Percentiles rank a stretch among this genome's conserved stretches.
These are phyloP conservation scores for Cruciata laevipes DNA, from an alignment of 257 asterid genomes.

Conservation along the genomic window DNA sequence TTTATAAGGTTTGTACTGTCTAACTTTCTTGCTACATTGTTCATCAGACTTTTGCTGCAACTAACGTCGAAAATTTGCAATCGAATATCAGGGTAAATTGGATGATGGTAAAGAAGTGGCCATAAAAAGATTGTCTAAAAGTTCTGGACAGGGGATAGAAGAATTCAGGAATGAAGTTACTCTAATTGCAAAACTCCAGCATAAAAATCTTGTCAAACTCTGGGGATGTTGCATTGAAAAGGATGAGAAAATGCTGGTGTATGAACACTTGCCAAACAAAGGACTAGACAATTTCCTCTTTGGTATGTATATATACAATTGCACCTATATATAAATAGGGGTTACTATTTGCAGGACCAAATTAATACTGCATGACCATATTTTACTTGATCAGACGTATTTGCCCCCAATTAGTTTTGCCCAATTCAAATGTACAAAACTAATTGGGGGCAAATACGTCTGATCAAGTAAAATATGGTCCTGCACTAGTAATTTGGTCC, in stretches of 20 bases:
- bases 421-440: too few relatives aligned
- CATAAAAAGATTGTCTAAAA: constrained; percentile 24
- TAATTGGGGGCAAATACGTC: too few relatives aligned
- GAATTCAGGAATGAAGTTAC: constrained; percentile 33
- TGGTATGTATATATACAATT: too few relatives aligned
- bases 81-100: constrained; percentile 20
- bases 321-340: too few relatives aligned
- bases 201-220: constrained; percentile 31
- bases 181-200: constrained; percentile 28
- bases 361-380: too few relatives aligned
- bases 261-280: constrained; percentile 31
- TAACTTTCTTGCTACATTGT: neutral
- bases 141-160: constrained; percentile 23
- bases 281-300: constrained; percentile 30
- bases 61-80: neutral
- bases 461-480: too few relatives aligned
- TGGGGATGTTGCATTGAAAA: constrained; percentile 25
- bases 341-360: too few relatives aligned
- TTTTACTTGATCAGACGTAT: too few relatives aligned
- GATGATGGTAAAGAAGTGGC: constrained; percentile 23
- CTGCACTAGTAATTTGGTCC: too few relatives aligned
- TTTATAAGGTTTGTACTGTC: constrained; percentile 18
- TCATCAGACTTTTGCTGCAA: neutral
- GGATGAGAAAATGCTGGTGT: constrained; percentile 29
- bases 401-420: too few relatives aligned